Evolutionary conservation across 768 basidiomycete genomes (phyloP).

Genomic region (Russula ochroleuca): DNA sequence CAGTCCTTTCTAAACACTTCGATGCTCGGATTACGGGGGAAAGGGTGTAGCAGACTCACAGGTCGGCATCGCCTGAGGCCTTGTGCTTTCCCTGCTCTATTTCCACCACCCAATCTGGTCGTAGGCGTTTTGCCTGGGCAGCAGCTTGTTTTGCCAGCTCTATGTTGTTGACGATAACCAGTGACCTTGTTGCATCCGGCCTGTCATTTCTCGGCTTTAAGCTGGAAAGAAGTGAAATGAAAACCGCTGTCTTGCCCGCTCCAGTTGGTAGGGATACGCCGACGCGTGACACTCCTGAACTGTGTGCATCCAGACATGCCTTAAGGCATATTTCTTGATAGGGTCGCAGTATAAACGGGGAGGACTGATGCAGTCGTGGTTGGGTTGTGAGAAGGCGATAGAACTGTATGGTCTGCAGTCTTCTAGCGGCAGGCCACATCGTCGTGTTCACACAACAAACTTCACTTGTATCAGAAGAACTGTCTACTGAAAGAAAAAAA

Average conservation of each 20-base stretch:
- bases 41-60: constrained; percentile 48
- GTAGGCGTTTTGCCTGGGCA: constrained; percentile 56
- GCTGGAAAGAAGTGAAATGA: constrained; percentile 73
- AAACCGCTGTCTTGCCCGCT: constrained; percentile 86
- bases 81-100: constrained; percentile 86
- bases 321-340: constrained; percentile 82
- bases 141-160: constrained; percentile 89
- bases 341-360: constrained; percentile 56
- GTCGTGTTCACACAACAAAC: not conserved
- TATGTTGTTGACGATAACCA: constrained; percentile 85
- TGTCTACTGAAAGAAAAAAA: too few species aligned
- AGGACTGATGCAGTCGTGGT: not conserved
- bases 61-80: constrained; percentile 78
- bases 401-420: not conserved
- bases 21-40: not conserved
- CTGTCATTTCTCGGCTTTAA: constrained; percentile 42
- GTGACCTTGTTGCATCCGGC: constrained; percentile 48
- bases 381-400: not conserved
- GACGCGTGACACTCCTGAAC: constrained; percentile 63
- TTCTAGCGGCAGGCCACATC: not conserved
- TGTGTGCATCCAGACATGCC: constrained; percentile 69
- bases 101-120: constrained; percentile 77
- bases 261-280: constrained; percentile 86
- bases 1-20: constrained; percentile 48
- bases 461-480: too few species aligned